Conservation (phyloP, 1,284 basidiomycete genomes). For the Fomes fomentarius region DNA sequence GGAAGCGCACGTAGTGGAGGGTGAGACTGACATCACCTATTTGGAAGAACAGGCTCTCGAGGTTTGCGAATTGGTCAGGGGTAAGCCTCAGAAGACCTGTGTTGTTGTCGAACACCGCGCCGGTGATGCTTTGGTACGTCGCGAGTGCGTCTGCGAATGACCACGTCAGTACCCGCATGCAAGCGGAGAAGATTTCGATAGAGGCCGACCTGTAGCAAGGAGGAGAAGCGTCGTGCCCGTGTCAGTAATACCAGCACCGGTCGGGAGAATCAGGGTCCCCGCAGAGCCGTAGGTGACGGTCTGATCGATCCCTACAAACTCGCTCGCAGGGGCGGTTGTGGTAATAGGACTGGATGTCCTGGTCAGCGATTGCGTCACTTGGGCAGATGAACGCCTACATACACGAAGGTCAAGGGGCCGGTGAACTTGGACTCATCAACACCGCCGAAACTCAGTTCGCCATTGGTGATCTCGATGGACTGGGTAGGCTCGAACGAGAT, state of each 20-base stretch:
- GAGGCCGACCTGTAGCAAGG: slow-evolving; percentile 30
- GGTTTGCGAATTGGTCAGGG: slow-evolving; percentile 44
- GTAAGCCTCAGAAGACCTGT: slow-evolving; percentile 60
- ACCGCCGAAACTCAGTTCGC: slow-evolving; percentile 45
- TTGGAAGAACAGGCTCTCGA: slow-evolving; percentile 58
- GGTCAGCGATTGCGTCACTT: background rate
- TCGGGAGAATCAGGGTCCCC: slow-evolving; percentile 43
- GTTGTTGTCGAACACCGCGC: slow-evolving; percentile 45
- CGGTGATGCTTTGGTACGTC: slow-evolving; percentile 49
- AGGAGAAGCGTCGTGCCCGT: slow-evolving; percentile 50
- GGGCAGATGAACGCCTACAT: slow-evolving; percentile 16
- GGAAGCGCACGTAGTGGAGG: background rate
- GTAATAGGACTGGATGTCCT: slow-evolving; percentile 47
- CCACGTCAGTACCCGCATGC: slow-evolving; percentile 35
- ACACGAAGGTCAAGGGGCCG: slow-evolving; percentile 50
- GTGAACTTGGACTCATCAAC: slow-evolving; percentile 51
- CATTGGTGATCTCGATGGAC: slow-evolving; percentile 27
- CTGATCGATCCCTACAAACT: slow-evolving; percentile 68
- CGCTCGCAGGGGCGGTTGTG: slow-evolving; percentile 45
- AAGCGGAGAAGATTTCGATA: background rate
- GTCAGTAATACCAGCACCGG: slow-evolving; percentile 63
- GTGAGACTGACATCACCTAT: slow-evolving; percentile 38
- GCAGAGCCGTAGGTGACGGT: slow-evolving; percentile 51
- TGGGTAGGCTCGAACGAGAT: slow-evolving; percentile 51
- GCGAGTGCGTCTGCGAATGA: slow-evolving; percentile 51